Conservation (phyloP, 768 basidiomycete species). For the Psilocybe cubensis region DNA sequence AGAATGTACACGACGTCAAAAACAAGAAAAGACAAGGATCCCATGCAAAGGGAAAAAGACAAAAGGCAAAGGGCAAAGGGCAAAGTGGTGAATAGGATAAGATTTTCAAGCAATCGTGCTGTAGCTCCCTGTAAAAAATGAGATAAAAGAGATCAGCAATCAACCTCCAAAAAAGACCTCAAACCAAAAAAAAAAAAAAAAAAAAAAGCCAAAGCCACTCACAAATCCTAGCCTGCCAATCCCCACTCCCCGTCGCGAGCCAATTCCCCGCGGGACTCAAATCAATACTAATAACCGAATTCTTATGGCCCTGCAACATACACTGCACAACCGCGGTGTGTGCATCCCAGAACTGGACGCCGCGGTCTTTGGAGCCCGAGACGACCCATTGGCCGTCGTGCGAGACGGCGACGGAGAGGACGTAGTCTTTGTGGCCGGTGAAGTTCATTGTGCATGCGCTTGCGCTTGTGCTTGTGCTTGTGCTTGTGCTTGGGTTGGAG, state of each 20-base stretch:
- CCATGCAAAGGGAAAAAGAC: neutral
- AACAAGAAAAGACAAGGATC: neutral
- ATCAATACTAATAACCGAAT: conserved; percentile 57
- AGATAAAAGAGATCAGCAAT: neutral
- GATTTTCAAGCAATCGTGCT: conserved; percentile 8
- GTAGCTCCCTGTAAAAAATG: conserved; percentile 10
- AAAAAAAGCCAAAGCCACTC: conserved; percentile 9
- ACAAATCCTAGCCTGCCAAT: conserved; percentile 59
- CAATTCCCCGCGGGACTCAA: conserved; percentile 48
- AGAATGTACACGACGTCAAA: neutral
- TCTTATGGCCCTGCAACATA: conserved; percentile 83
- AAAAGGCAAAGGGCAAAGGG: neutral
- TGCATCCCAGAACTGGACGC: conserved; percentile 94
- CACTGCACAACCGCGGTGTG: conserved; percentile 79
- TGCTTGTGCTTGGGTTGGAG: neutral
- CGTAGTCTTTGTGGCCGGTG: conserved; percentile 82
- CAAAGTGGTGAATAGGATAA: neutral
- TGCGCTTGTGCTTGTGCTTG: conserved; percentile 7
- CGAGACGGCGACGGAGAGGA: conserved; percentile 70
- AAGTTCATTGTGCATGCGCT: conserved; percentile 76
- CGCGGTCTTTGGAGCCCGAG: conserved; percentile 92
- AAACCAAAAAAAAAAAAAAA: neutral
- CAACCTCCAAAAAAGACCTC: neutral
- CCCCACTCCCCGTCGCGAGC: conserved; percentile 57
- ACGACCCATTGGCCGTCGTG: conserved; percentile 95